Evolutionary conservation across 2,329 filamentous ascomycete genomes (phyloP).

Genomic region (Cadophora malorum): DNA sequence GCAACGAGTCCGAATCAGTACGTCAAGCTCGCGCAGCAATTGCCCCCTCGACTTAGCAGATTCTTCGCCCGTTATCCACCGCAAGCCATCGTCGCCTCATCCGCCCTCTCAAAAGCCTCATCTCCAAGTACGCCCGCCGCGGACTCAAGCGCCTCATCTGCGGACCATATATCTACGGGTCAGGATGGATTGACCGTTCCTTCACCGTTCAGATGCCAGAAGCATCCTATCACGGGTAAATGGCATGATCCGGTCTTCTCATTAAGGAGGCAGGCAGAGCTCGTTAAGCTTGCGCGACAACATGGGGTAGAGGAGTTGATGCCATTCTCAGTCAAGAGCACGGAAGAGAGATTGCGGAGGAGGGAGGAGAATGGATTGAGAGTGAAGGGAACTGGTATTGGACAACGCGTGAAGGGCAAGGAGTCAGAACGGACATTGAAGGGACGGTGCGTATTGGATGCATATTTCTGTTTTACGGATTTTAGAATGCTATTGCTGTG

Average conservation of each 20-base stretch:
- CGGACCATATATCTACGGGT: conserved; percentile 44
- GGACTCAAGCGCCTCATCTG: conserved; percentile 47
- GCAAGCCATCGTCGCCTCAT: conserved; percentile 58
- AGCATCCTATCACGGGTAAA: conserved; percentile 77
- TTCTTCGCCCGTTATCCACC: conserved; percentile 94
- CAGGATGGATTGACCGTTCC: conserved; percentile 47
- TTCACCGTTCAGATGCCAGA: conserved; percentile 84
- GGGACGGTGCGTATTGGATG: conserved; percentile 61
- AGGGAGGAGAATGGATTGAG: conserved; percentile 80
- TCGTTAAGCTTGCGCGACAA: conserved; percentile 82
- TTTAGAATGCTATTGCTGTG: neutral
- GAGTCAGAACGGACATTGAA: conserved; percentile 87
- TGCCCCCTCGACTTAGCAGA: conserved; percentile 78
- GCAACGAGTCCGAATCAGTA: conserved; percentile 37
- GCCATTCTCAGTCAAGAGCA: conserved; percentile 78
- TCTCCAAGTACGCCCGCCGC: conserved; percentile 35
- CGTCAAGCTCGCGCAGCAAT: conserved; percentile 67
- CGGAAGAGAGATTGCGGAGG: conserved; percentile 71
- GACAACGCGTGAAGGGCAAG: conserved; percentile 94
- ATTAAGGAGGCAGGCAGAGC: conserved; percentile 84
- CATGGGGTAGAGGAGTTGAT: conserved; percentile 83
- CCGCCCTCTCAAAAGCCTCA: conserved; percentile 34
- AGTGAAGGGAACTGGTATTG: conserved; percentile 92
- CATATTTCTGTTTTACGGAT: neutral
- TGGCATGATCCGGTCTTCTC: conserved; percentile 88